Evolutionary conservation across 2,329 filamentous ascomycete genomes (phyloP), one percentile per base, ranked within the genome.

Genomic region (Colletotrichum eremochloae): DNA sequence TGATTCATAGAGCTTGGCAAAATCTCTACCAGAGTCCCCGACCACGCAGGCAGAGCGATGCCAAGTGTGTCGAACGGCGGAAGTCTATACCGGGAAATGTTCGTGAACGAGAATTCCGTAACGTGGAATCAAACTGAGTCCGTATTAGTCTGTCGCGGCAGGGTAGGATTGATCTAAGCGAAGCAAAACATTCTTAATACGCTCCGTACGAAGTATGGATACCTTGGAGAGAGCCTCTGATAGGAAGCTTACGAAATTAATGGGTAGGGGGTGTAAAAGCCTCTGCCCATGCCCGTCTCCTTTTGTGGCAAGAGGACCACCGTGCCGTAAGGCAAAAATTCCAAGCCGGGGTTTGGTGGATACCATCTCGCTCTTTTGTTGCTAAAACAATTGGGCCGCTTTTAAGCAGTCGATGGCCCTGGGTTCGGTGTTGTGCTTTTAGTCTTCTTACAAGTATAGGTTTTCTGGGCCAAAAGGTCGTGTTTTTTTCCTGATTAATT

Each of bases 361-460:
- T 61, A 36, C 66, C 60, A 55, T 69, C 20, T 40, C 20, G 46
- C 24, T 42, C 29, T n/a, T 50, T 42, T 14, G n/a, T 58, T 55
- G 24, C 52, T 48, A 61, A 60, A 72, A 69, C 29, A 44, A 36
- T 42, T 9, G 46, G 55, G 66, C 48, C 66, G 53, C 66, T 56
- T 61, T 69, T n/a, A 69, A 69, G 66, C 60, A 69, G 56, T 64
- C 46, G 11, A 46, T n/a, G 36, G n/a, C 38, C 38, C 46, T 46
- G n/a, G 46, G 46, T 29, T 64, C 15, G 24, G 15, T 53, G 14
- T 48, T 38, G 11, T 18, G 24, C 5, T 24, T 14, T 9, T 36
- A 20, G 7, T 36, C 36, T 55, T 38, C 44, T 63, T 68, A 46
- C 60, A 55, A 58, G 60, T 68, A 46, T 63, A 50, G 53, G 60